Evolutionary conservation across 345 rosid species (phyloP).

Genomic region (Lepidium aucheri): DNA sequence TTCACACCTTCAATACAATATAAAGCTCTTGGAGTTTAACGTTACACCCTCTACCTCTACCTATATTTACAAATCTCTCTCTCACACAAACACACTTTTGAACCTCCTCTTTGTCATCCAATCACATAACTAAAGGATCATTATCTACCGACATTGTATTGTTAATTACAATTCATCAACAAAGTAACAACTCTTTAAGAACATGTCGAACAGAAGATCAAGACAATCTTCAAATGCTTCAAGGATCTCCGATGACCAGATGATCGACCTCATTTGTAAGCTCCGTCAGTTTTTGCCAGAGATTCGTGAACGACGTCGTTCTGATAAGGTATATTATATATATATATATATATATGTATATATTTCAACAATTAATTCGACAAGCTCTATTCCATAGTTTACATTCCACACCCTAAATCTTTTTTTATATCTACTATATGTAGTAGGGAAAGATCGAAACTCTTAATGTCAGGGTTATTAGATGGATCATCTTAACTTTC

Average conservation of each 20-base stretch:
- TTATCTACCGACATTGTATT: constrained; percentile 14
- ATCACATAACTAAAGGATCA: not conserved
- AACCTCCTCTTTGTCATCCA: not conserved
- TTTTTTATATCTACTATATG: too few species aligned
- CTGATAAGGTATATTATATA: constrained; percentile 47
- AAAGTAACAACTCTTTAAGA: not conserved
- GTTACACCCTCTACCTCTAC: not conserved
- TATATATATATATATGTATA: too few species aligned
- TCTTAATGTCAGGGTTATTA: too few species aligned
- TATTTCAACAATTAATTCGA: too few species aligned
- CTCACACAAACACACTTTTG: too few species aligned
- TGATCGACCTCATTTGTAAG: constrained; percentile 64
- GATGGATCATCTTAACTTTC: too few species aligned
- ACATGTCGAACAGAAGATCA: constrained; percentile 78
- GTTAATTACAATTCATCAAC: not conserved
- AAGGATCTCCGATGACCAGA: constrained; percentile 69
- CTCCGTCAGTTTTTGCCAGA: constrained; percentile 79
- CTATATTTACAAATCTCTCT: too few species aligned
- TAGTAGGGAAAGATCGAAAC: too few species aligned
- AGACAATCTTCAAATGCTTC: constrained; percentile 45
- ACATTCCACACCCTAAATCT: too few species aligned
- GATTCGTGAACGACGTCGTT: constrained; percentile 54
- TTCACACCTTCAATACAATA: not conserved
- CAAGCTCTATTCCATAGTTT: too few species aligned
- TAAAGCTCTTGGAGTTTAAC: not conserved